Percentiles rank a stretch among this genome's conserved stretches.
Conservation (phyloP, 805 yeast genomes). For the Zygosaccharomyces bisporus region DNA sequence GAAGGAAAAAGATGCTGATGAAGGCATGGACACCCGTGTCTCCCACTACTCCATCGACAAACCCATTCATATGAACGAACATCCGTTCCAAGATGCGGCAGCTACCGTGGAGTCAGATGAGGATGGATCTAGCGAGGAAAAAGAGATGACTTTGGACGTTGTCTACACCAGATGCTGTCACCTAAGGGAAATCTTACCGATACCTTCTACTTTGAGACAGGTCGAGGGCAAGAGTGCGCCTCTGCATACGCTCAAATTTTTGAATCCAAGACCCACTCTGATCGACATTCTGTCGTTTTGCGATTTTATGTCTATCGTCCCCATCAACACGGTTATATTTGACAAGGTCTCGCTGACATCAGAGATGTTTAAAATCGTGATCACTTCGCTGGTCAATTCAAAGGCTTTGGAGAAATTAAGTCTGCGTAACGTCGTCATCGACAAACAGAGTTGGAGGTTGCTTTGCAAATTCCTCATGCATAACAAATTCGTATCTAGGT, state of each 20-base stretch:
- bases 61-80: slow-evolving; percentile 62
- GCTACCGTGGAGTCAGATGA: slow-evolving; percentile 16
- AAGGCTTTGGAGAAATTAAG: slow-evolving; percentile 67
- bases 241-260: slow-evolving; percentile 61
- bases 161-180: slow-evolving; percentile 93
- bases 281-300: slow-evolving; percentile 85
- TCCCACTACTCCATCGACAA: slow-evolving; percentile 57
- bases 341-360: slow-evolving; percentile 74
- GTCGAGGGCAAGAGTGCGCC: slow-evolving; percentile 77
- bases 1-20: slow-evolving; percentile 4
- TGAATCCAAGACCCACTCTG: slow-evolving; percentile 86
- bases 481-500: slow-evolving; percentile 51
- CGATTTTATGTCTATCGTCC: slow-evolving; percentile 83
- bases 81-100: slow-evolving; percentile 44
- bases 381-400: slow-evolving; percentile 66
- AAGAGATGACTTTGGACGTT: slow-evolving; percentile 47
- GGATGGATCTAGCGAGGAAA: slow-evolving; percentile 19
- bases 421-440: slow-evolving; percentile 72
- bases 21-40: slow-evolving; percentile 22
- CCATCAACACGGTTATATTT: slow-evolving; percentile 66
- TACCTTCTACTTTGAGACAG: slow-evolving; percentile 82
- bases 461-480: slow-evolving; percentile 71
- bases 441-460: slow-evolving; percentile 69
- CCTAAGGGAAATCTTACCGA: slow-evolving; percentile 84
- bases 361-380: slow-evolving; percentile 72